phyloP scores from a whole-genome alignment of 305 asterid species.

The Stenogyne calaminthoides region DNA sequence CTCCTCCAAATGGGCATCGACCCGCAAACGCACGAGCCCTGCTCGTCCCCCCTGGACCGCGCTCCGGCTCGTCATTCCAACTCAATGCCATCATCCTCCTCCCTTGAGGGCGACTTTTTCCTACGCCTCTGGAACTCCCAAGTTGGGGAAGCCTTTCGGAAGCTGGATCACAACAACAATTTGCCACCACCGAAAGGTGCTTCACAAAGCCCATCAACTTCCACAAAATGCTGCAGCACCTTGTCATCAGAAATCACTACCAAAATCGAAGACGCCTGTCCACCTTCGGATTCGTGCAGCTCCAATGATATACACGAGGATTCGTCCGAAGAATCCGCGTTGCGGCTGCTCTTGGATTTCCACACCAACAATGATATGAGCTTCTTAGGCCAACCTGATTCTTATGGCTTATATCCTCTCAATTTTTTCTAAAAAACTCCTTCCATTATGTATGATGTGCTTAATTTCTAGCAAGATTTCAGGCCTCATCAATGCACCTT shows the following conservation, averaged over 20 bases:
- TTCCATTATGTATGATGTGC: not conserved
- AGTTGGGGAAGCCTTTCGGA: slow-evolving; percentile 71
- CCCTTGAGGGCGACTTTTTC: slow-evolving; percentile 49
- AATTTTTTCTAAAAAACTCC: not conserved
- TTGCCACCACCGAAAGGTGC: not conserved
- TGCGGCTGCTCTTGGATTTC: slow-evolving; percentile 74
- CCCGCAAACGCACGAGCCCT: slow-evolving; percentile 61
- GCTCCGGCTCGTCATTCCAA: slow-evolving; percentile 50
- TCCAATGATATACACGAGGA: slow-evolving; percentile 64
- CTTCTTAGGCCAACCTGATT: slow-evolving; percentile 59
- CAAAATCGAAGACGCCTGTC: slow-evolving; percentile 12
- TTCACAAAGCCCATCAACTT: slow-evolving; percentile 42
- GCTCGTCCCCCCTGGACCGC: too few relatives aligned
- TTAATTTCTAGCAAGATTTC: not conserved
- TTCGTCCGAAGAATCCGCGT: slow-evolving; percentile 76
- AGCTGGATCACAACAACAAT: not conserved
- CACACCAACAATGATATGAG: slow-evolving; percentile 74
- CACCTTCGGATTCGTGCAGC: slow-evolving; percentile 46
- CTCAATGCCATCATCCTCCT: slow-evolving; percentile 31
- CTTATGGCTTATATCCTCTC: slow-evolving; percentile 38
- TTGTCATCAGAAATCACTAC: slow-evolving; percentile 6
- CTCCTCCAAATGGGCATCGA: slow-evolving; percentile 72
- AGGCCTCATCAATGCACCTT: not conserved
- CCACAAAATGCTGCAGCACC: slow-evolving; percentile 44
- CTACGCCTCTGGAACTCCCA: slow-evolving; percentile 82